Percentiles rank a stretch among this genome's conserved stretches.
These are phyloP conservation scores for Ramularia collo-cygni DNA, from an alignment of 2,329 filamentous ascomycete species.

Conservation along the genomic window DNA sequence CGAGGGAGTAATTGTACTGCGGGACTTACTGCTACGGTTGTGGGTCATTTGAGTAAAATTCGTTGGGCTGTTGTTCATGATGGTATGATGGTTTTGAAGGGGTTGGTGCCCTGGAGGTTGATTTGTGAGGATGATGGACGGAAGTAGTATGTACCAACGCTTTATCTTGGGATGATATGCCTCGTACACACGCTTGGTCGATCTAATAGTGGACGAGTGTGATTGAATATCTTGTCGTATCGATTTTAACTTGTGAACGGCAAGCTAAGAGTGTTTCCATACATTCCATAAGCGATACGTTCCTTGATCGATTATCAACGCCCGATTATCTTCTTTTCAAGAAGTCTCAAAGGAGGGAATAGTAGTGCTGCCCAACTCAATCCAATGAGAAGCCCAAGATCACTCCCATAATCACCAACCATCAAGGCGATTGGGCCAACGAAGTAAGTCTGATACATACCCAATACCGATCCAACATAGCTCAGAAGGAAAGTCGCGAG, in stretches of 20 bases:
- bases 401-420: slow-evolving; percentile 7
- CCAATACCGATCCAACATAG: slow-evolving; percentile 20
- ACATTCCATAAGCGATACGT: no score
- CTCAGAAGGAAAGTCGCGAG: slow-evolving; percentile 20
- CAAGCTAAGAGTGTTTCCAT: no score
- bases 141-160: neutral
- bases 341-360: slow-evolving; percentile 1
- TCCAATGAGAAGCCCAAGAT: slow-evolving; percentile 3
- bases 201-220: no score
- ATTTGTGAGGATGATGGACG: slow-evolving; percentile 20
- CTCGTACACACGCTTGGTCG: no score
- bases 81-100: slow-evolving; percentile 50
- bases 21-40: slow-evolving; percentile 50
- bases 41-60: slow-evolving; percentile 49
- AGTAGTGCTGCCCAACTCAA: slow-evolving; percentile 3
- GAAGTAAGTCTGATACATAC: slow-evolving; percentile 24
- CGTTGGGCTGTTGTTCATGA: slow-evolving; percentile 58
- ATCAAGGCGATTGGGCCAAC: slow-evolving; percentile 19
- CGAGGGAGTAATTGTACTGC: slow-evolving; percentile 45
- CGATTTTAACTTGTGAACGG: no score
- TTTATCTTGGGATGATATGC: no score
- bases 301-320: no score
- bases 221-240: no score
- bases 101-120: slow-evolving; percentile 34
- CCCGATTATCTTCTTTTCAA: slow-evolving; percentile 2